Evolutionary conservation across 1,284 basidiomycete genomes (phyloP).

Genomic region (Moesziomyces parantarcticus): DNA sequence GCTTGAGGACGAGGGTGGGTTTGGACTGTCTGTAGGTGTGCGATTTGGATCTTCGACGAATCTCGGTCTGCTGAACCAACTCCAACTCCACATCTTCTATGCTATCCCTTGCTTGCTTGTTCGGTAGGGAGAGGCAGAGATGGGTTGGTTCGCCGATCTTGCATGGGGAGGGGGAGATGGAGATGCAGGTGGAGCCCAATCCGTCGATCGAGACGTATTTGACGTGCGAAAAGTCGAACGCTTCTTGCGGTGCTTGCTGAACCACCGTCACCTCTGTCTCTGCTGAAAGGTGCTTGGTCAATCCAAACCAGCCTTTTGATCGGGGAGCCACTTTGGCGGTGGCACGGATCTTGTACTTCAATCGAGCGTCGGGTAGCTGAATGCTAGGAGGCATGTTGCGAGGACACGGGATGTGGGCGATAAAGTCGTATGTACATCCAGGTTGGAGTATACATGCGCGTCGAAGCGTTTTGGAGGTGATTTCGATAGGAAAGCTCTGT

Average conservation of each 20-base stretch:
- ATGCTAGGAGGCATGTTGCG: constrained; percentile 12
- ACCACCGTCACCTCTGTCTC: constrained; percentile 2
- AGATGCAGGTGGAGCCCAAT: constrained; percentile 10
- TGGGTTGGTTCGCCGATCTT: constrained; percentile 5
- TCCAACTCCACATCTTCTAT: constrained; percentile 1
- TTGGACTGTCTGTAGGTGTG: not conserved
- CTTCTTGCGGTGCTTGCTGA: not conserved
- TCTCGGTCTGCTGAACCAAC: constrained; percentile 8
- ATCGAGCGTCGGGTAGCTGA: constrained; percentile 10
- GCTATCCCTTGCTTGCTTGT: too few species aligned
- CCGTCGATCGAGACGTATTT: constrained; percentile 7
- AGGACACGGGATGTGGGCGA: constrained; percentile 6
- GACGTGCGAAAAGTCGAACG: constrained; percentile 1
- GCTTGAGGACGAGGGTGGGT: not conserved
- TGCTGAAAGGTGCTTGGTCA: not conserved
- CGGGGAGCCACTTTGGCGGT: constrained; percentile 4
- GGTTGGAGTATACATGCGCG: not conserved
- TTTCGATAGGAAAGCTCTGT: constrained; percentile 15
- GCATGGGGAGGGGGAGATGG: constrained; percentile 3
- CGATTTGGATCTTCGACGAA: not conserved
- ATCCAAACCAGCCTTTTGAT: not conserved
- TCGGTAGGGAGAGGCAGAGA: not conserved
- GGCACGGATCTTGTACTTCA: constrained; percentile 15
- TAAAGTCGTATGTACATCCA: constrained; percentile 6
- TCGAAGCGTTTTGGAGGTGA: not conserved